phyloP scores from a whole-genome alignment of 352 stramenopile species.

The Phytophthora europaea region DNA sequence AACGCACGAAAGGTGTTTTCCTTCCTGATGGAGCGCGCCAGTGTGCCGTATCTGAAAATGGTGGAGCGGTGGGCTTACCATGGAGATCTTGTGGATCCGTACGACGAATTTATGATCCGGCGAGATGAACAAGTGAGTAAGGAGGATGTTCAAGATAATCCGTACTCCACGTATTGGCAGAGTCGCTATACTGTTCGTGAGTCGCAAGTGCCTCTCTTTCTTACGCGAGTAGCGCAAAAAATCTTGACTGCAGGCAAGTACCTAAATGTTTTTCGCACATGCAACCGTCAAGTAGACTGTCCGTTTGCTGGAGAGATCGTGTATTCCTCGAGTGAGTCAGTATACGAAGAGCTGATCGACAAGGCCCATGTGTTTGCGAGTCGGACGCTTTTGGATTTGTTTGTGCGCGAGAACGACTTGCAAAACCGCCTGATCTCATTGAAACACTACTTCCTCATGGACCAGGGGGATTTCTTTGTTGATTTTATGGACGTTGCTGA shows the following conservation, averaged over 20 bases:
- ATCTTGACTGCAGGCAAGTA: conserved; percentile 94
- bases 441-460: conserved; percentile 99
- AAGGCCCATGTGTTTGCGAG: conserved; percentile 88
- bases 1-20: conserved; percentile 83
- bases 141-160: conserved; percentile 88
- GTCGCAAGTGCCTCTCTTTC: conserved; percentile 85
- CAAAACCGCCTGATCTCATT: conserved; percentile 86
- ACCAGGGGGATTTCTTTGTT: conserved; percentile 99
- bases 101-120: conserved; percentile 93
- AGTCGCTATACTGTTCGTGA: conserved; percentile 84
- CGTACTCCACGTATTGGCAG: conserved; percentile 93
- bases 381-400: conserved; percentile 76
- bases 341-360: conserved; percentile 89
- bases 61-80: conserved; percentile 93
- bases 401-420: conserved; percentile 88
- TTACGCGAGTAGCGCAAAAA: conserved; percentile 80
- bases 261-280: conserved; percentile 92
- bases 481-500: conserved; percentile 98
- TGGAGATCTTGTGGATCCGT: conserved; percentile 91
- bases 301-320: conserved; percentile 79
- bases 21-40: conserved; percentile 87
- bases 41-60: conserved; percentile 92
- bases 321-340: conserved; percentile 70
- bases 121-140: conserved; percentile 83
- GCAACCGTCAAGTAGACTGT: conserved; percentile 79